Base-by-base conservation (phyloP, 805 yeast genomes). In the Candida chauliodis region DNA sequence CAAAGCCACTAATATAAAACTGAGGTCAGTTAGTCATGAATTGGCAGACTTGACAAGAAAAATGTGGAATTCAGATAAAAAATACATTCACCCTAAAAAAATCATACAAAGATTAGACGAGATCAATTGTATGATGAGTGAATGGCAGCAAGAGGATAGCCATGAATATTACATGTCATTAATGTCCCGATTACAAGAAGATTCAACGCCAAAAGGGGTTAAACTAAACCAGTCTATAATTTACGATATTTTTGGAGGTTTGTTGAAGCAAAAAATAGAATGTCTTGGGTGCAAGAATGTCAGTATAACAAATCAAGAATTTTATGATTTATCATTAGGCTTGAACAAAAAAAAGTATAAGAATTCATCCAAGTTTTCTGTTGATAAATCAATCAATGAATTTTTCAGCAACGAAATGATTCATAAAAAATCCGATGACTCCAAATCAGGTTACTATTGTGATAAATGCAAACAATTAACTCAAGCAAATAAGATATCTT, bases 81-180 rank as follows among this genome's bases (percentile, higher is more conserved):
- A 71, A 43, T 78, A 74, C 51, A 69, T 88, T 38, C 84, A 84
- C 61, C 98, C 96, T 8, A 79, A 79, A 49, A 78, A 76, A 52
- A 69, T 89, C 50, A 81, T 86, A 42, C 71, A 71, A 36, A 72
- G 88, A 47, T 66, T 86, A 41, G 85, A 76, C 35, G 95, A 87
- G 51, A 87, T 91, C 51, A 89, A 89, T 60, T 87, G 95, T 57
- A 86, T 87, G 95, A 88, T 90, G 95, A 80, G 89, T 31, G 93
- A 82, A 58, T 90, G 96, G 96, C 90, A 88, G 61, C 99, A 93
- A 59, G 98, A 93, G 61, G 99, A 93, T 61, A 84, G 96, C 0
- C 99, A 93, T 61, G 99, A 93, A 62, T 93, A 90, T 63, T 87
- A 84, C 58, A 90, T 90, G 97, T 86, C 95, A 9, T 67, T 90